Conservation (phyloP, 495 filamentous ascomycete species). For the Cercophora sp. region DNA sequence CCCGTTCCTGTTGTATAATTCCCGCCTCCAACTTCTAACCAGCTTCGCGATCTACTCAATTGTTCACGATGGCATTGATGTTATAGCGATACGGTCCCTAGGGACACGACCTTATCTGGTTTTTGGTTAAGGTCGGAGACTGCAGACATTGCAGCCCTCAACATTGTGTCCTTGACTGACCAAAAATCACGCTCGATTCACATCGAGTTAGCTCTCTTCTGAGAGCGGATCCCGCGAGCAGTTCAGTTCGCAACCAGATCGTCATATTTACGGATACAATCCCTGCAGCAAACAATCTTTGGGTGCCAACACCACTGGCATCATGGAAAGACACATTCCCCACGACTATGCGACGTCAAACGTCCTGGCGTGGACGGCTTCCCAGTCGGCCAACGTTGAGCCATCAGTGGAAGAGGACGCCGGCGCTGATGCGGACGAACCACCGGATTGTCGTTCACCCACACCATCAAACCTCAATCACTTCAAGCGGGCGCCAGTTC, state of each 20-base stretch:
- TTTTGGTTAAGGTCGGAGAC: constrained; percentile 21
- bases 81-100: constrained; percentile 58
- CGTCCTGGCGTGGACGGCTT: constrained; percentile 37
- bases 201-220: too few relatives aligned
- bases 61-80: constrained; percentile 33
- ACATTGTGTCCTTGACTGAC: neutral
- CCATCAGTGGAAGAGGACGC: constrained; percentile 40
- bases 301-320: too few relatives aligned
- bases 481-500: constrained; percentile 42
- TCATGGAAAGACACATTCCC: constrained; percentile 36
- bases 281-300: constrained; percentile 1
- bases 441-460: constrained; percentile 21
- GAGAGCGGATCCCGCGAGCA: too few relatives aligned
- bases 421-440: constrained; percentile 30
- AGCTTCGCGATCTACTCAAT: constrained; percentile 23
- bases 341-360: constrained; percentile 38
- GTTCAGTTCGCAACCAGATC: too few relatives aligned
- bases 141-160: neutral
- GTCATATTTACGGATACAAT: neutral
- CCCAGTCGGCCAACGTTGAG: constrained; percentile 40
- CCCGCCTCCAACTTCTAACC: constrained; percentile 13
- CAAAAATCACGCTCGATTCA: neutral
- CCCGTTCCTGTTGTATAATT: constrained; percentile 9
- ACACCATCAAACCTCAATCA: constrained; percentile 23
- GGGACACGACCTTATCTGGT: constrained; percentile 42